Base-by-base conservation (phyloP, 2,329 filamentous ascomycete genomes). In the Metarhizium robertsii region DNA sequence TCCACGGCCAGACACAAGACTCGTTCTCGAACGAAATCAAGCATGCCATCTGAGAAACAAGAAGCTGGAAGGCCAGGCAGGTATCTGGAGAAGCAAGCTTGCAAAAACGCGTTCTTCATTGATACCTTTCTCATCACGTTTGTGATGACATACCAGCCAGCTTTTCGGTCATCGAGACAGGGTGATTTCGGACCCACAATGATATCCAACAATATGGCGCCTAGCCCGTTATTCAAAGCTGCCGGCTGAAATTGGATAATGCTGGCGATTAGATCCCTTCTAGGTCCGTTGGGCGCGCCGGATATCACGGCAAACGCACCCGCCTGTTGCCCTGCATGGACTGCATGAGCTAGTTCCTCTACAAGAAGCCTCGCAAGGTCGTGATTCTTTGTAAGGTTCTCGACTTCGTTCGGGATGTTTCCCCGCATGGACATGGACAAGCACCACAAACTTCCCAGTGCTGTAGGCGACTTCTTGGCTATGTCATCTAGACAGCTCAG, bases 381-480 rank as follows among this genome's bases (percentile, higher is more conserved):
- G 64, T 86, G 79, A n/a, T 86, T 77, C 6, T 75, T 70, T 8
- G 81, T 78, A 52, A 90, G 69, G n/a, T 72, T 68, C 32, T 74
- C 75, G 25, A 90, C 68, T 57, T 87, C 83, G 7, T 70, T 71
- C 3, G 63, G 62, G 42, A 79, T 64, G 42, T 77, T 70, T 20
- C 70, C 71, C 8, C 73, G 71, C n/a, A 80, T 71, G 18, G 82
- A 66, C 49, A 76, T 70, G 52, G 67, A 72, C 50, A 90, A 72
- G 16, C 84, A 85, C 64, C 84, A 86, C 20, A 92, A 78, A 61
- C 88, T 94, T 1, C 90, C 90, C 6, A 88, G 79, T 1, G 86
- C 83, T 14, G 83, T 86, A 10, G 72, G 59, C 2, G 84, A 85
- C 66, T 79, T 84, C 25, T 77, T 72, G 2, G 79, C 75, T 49